A percentile compares a stretch with the other conserved stretches of the same genome.
phyloP scores from a whole-genome alignment of 176 grass and related monocot species.

The Musa schizocarpa region DNA sequence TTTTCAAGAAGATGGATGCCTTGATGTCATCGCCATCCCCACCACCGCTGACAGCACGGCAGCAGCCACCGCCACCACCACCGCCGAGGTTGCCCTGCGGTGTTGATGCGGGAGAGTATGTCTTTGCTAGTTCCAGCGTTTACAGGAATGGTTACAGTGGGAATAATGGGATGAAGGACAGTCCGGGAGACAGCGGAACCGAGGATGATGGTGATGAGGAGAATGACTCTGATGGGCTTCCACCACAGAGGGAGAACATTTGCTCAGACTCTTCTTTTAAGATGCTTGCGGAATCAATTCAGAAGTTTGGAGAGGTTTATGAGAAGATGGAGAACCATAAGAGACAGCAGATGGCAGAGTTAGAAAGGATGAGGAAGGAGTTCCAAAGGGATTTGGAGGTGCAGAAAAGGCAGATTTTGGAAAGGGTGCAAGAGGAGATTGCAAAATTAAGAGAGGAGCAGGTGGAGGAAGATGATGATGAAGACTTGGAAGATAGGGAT shows the following conservation, averaged over 20 bases:
- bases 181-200: not conserved
- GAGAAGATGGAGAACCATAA: constrained; percentile 60
- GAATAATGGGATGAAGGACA: constrained; percentile 12
- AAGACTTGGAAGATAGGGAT: not conserved
- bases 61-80: constrained; percentile 13
- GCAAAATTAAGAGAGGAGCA: constrained; percentile 32
- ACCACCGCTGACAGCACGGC: not conserved
- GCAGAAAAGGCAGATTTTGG: constrained; percentile 65
- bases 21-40: constrained; percentile 30
- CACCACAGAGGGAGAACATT: not conserved
- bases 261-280: constrained; percentile 20
- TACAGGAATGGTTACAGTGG: not conserved
- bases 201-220: constrained; percentile 1
- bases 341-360: constrained; percentile 49
- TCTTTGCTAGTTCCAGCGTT: constrained; percentile 8
- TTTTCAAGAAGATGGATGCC: constrained; percentile 51
- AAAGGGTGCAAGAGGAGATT: constrained; percentile 50
- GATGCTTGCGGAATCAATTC: constrained; percentile 44
- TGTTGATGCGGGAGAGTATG: constrained; percentile 13
- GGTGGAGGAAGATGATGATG: constrained; percentile 21
- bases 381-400: constrained; percentile 59
- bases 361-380: constrained; percentile 64
- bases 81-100: constrained; percentile 11
- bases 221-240: constrained; percentile 16
- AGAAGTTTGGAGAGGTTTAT: constrained; percentile 49